Evolutionary conservation across 2,329 filamentous ascomycete genomes (phyloP).

Genomic region (Colletotrichum horii): DNA sequence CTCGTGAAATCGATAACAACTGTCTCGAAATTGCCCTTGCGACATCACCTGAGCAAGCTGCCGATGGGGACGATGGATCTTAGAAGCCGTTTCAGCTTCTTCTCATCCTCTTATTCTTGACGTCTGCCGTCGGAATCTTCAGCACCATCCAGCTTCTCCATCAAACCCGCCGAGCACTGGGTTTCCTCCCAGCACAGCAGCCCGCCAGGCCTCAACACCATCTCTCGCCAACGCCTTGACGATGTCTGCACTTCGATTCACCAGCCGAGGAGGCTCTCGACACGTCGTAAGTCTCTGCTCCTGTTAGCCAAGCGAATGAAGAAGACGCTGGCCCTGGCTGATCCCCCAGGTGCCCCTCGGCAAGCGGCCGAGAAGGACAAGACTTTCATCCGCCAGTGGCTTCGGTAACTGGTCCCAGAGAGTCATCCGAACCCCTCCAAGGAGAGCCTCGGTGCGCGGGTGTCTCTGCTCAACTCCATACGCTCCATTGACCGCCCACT

Average conservation of each 20-base stretch:
- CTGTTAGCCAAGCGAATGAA: neutral
- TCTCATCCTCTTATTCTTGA: too few relatives aligned
- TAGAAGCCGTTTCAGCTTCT: too few relatives aligned
- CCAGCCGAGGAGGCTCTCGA: neutral
- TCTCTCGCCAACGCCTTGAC: neutral
- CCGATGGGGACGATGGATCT: neutral
- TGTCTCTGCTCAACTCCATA: neutral
- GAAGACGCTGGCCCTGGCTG: neutral
- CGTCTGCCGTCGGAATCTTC: too few relatives aligned
- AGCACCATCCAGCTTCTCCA: too few relatives aligned
- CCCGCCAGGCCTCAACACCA: neutral
- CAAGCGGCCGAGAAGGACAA: neutral
- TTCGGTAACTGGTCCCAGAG: neutral
- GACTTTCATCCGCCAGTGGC: neutral
- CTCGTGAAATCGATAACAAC: neutral
- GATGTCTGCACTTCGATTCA: neutral
- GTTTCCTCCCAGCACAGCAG: neutral
- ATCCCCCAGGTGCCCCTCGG: neutral
- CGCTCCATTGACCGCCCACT: neutral
- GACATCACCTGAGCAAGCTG: neutral
- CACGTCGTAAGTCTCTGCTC: neutral
- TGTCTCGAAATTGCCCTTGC: neutral
- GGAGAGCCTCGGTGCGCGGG: neutral
- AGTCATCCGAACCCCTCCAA: neutral
- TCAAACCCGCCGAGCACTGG: neutral